Evolutionary conservation across 2,329 filamentous ascomycete genomes (phyloP), one percentile per base, ranked within the genome.

Genomic region (Simplicillium sp.): DNA sequence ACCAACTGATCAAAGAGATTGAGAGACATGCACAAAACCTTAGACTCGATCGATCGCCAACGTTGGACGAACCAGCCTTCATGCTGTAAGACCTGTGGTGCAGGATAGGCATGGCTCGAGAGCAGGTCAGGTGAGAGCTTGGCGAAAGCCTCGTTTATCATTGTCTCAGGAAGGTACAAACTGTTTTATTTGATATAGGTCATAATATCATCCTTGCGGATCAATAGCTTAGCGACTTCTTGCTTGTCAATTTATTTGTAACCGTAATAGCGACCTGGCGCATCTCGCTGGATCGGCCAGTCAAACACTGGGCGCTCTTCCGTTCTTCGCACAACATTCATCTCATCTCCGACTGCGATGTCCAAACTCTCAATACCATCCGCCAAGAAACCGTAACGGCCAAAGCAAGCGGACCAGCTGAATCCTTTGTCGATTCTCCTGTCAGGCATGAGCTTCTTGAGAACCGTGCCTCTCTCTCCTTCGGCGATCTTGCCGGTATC

Each of bases 361-460:
- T 53, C 51, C 13, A 58, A 47, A 15, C 51, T 49, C 7, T 46
- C 47, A 11, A 48, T 36, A 8, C 41, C 44, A 11, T 50, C 46
- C 15, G 47, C 49, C 6, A 83, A 58, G 54, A 86, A 87, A 0
- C 71, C 80, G 60, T 87, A 87, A 35, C 82, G 68, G 9, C 84
- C 84, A 66, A 88, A 88, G 8, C 85, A 68, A 11, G 84, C 82
- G 44, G 71, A 75, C 56, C 76, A 86, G 54, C 77, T 83, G 29
- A 65, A 65, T 0, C 84, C 84, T n/a, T 56, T 47, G 53, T 89
- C 84, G 7, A 88, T 81, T 42, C 83, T 70, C 15, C 84, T 70
- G 58, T 87, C 80, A 39, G 68, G 72, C 71, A 80, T 79, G 51
- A 89, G 60, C 51, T 79, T 77, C 65, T 86, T 87, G 46, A 87